Conservation (phyloP, 2,329 filamentous ascomycete species). For the Ceratocystiopsis brevicomis region DNA sequence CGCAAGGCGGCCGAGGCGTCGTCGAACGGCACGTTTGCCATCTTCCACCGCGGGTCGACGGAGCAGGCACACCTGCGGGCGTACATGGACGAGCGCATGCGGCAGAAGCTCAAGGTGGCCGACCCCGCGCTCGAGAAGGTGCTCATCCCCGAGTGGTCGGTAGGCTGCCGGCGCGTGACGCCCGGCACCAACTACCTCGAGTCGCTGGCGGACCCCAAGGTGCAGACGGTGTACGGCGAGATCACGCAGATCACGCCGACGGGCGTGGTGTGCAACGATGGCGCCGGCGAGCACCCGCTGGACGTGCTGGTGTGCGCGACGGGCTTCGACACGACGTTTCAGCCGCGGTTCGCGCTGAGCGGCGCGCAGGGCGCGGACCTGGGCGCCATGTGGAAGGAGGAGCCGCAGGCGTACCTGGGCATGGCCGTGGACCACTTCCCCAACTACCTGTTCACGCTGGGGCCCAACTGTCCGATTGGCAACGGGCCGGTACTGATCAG, state of each 20-base stretch:
- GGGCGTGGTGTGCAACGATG: constrained; percentile 14
- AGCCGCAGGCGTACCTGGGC: constrained; percentile 14
- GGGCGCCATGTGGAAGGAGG: constrained; percentile 13
- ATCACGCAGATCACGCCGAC: constrained; percentile 13
- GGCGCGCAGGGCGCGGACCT: constrained; percentile 4
- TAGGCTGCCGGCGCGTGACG: constrained; percentile 23
- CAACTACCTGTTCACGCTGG: constrained; percentile 11
- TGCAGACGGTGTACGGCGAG: constrained; percentile 20
- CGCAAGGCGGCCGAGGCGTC: constrained; percentile 2
- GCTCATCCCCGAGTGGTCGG: constrained; percentile 23
- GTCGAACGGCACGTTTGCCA: constrained; percentile 1
- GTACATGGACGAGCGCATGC: constrained; percentile 21
- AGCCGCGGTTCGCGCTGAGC: constrained; percentile 13
- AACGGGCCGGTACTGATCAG: constrained; percentile 1
- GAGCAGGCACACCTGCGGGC: constrained; percentile 17
- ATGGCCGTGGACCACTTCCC: constrained; percentile 15
- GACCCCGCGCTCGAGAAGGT: constrained; percentile 12
- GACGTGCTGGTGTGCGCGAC: constrained; percentile 18
- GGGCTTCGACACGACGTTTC: constrained; percentile 16
- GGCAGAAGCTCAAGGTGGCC: constrained; percentile 13
- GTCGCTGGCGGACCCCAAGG: constrained; percentile 23
- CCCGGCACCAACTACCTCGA: constrained; percentile 24
- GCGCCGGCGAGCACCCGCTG: constrained; percentile 11
- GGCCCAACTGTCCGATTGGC: constrained; percentile 5
- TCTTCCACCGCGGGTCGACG: neutral